A percentile compares a stretch with the other conserved stretches of the same genome.
Conservation (phyloP, 1,284 basidiomycete species). For the Ganoderma leucocontextum region DNA sequence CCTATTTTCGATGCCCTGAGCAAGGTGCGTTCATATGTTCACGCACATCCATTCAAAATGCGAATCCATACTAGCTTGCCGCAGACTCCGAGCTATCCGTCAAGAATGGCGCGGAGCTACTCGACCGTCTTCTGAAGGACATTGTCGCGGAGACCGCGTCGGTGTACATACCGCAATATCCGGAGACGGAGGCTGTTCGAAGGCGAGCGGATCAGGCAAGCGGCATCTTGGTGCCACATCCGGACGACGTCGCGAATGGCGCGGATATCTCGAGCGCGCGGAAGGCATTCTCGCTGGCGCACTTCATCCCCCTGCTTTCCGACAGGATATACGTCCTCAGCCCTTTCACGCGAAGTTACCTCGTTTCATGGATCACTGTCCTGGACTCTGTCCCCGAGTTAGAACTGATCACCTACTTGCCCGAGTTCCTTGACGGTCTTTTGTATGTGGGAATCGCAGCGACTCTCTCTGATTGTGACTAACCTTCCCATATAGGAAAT, state of each 20-base stretch:
- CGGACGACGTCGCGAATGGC: slow-evolving; percentile 58
- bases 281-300: slow-evolving; percentile 91
- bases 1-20: slow-evolving; percentile 97
- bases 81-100: slow-evolving; percentile 97
- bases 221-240: slow-evolving; percentile 68
- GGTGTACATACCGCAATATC: slow-evolving; percentile 91
- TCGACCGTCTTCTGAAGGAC: slow-evolving; percentile 96
- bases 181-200: slow-evolving; percentile 77
- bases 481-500: slow-evolving; percentile 67
- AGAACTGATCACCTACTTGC: slow-evolving; percentile 93
- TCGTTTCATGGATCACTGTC: slow-evolving; percentile 96
- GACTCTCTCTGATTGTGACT: slow-evolving; percentile 14
- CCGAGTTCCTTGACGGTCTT: slow-evolving; percentile 94
- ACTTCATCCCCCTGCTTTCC: slow-evolving; percentile 93
- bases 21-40: slow-evolving; percentile 71
- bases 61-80: slow-evolving; percentile 71
- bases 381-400: slow-evolving; percentile 97
- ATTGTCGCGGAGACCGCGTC: slow-evolving; percentile 98
- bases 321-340: slow-evolving; percentile 96
- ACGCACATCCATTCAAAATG: slow-evolving; percentile 10
- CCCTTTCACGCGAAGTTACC: slow-evolving; percentile 95
- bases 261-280: slow-evolving; percentile 56
- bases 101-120: slow-evolving; percentile 98
- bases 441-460: slow-evolving; percentile 64
- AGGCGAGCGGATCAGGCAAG: slow-evolving; percentile 49